phyloP scores from a whole-genome alignment of 2,329 filamentous ascomycete genomes.

The Exserohilum rostratum region DNA sequence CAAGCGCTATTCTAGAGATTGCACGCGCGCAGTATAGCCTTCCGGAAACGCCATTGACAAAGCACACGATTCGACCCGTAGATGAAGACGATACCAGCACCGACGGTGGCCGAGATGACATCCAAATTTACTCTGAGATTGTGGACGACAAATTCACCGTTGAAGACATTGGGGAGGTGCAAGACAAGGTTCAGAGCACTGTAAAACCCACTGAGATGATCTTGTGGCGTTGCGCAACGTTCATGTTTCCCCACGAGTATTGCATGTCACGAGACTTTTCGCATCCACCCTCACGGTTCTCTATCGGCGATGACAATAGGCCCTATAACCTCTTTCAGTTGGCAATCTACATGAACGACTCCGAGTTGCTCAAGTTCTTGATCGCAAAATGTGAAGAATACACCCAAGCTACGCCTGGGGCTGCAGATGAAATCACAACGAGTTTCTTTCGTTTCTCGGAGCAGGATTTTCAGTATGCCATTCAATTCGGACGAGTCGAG shows the following conservation, averaged over 20 bases:
- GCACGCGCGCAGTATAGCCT: constrained; percentile 70
- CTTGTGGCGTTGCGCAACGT: constrained; percentile 27
- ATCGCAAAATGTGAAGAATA: constrained; percentile 24
- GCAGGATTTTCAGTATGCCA: constrained; percentile 41
- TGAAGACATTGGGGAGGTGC: constrained; percentile 74
- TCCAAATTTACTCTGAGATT: constrained; percentile 57
- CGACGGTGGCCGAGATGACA: constrained; percentile 32
- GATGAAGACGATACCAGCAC: constrained; percentile 39
- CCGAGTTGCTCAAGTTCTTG: constrained; percentile 23
- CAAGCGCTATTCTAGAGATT: constrained; percentile 72
- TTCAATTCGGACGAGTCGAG: constrained; percentile 57
- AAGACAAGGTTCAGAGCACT: constrained; percentile 70
- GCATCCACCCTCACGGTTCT: neutral
- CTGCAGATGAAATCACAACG: constrained; percentile 1
- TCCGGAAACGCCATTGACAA: constrained; percentile 51
- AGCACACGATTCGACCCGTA: constrained; percentile 56
- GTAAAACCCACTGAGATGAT: constrained; percentile 63
- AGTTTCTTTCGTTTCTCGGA: constrained; percentile 23
- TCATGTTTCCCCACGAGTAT: constrained; percentile 14
- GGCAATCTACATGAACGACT: constrained; percentile 36
- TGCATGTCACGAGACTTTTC: neutral
- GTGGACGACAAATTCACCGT: constrained; percentile 74
- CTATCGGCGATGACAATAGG: neutral
- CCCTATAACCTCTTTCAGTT: constrained; percentile 37
- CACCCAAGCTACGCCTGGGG: constrained; percentile 11